Base-by-base conservation (phyloP, 169 alveolate genomes). In the Babesia gibsoni region DNA sequence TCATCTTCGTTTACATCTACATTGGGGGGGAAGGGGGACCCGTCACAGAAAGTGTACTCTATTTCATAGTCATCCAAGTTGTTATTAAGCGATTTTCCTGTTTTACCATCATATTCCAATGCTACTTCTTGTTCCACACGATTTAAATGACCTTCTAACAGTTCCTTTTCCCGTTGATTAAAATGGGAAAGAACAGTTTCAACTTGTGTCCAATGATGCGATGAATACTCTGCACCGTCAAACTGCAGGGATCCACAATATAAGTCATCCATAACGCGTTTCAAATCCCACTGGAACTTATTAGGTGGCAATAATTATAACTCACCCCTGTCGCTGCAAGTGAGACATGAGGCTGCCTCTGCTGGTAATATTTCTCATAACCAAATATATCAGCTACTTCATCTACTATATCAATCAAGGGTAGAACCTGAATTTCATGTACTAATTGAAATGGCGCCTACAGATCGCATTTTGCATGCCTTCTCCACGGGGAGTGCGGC, bases 311-410 rank as follows among this genome's bases (percentile, higher is more conserved):
- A 18, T 25, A 3, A 45, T 32, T n/a, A n/a, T 41, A 29, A 7
- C 84, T 36, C 23, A 73, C 84, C 61, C 81, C 57, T 0, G 81
- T 66, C 3, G 67, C 69, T 6, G 85, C 85, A 29, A 77, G 67
- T 33, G 85, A 77, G n/a, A 77, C 81, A 25, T 77, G 85, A 5
- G 85, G 85, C 35, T 36, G 53, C 56, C 85, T 67, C 58, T 77
- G 85, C 46, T 49, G 58, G 27, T 77, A 77, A 45, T 77, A 77
- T 61, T 58, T 66, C 5, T 23, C 65, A 39, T 59, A 77, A 33
- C 81, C 85, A 42, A 77, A 77, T 25, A 72, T 32, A 23, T 65
- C 67, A 25, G 63, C 81, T 9, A 77, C 81, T 7, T 54, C 52
- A 57, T 77, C 85, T 20, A 77, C 85, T 8, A 54, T 32, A 53